Base-by-base conservation (phyloP, 2,329 filamentous ascomycete species). In the Apiospora pterosperma region DNA sequence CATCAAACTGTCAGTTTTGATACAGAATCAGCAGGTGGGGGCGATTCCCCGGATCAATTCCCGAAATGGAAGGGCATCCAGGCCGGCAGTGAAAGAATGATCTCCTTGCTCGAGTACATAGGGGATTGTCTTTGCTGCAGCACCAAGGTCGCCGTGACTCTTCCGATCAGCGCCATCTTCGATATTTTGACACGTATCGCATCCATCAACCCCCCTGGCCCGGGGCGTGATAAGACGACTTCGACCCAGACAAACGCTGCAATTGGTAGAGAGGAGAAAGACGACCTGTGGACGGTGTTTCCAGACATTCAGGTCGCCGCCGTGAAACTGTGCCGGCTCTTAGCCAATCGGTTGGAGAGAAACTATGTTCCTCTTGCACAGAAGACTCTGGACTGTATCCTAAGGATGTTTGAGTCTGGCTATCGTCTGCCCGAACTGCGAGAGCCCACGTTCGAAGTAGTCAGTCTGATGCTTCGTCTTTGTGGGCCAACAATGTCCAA, bases 201-300 rank as follows among this genome's bases (percentile, higher is more conserved):
- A 39, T 87, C 90, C 21, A 83, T 96, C 55, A 80, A 82, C 75
- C 84, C 74, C 68, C 87, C 76, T 76, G 86, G 69, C 64, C 82
- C 71, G 69, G 77, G 60, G 68, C 82, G 72, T 73, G 79, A 75
- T 66, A 82, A 82, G 65, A 77, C 76, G 23, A 81, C 81, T 68
- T 81, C 80, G 2, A 77, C 87, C n/a, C 86, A 89, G 66, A 82
- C 89, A 65, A 94, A 93, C 70, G 82, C 88, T 8, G 90, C 92
- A 67, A 87, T 96, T 67, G 85, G 88, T 36, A 87, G 90, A 66
- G 92, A 96, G 61, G 95, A 97, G 77, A 90, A 90, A 66, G 92
- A 97, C 62, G 87, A 89, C 55, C 82, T 97, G 4, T 94, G 91
- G 86, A 80, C 85, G 59, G 81, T 87, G 21, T 82, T 97, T 12